Evolutionary conservation across 441 rosid species (phyloP), one percentile per base, ranked within the genome.

Genomic region (Capsella rubella): DNA sequence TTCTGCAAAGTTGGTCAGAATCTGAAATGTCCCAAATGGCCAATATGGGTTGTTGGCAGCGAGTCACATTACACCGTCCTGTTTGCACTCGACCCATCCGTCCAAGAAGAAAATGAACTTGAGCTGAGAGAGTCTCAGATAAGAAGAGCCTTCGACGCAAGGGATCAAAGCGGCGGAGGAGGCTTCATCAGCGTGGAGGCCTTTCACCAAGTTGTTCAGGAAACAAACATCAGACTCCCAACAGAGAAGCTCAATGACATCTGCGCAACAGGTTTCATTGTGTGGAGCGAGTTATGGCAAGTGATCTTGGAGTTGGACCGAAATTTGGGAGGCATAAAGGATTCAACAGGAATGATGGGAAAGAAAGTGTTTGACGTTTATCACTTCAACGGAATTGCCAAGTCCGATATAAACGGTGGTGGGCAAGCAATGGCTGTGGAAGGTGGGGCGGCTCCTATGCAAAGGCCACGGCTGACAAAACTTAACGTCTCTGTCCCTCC

Each of bases 231-330:
- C 69, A 84, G 79, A 74, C 85, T 95, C 68, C 90, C 95, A 9
- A 74, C 81, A 0, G 92, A 91, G 78, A 95, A 86, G 83, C 74
- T 89, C 0, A 92, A 90, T 53, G 84, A 83, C 63, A 88, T 95
- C 66, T 84, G 92, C 67, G 79, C 87, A 83, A 74, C 93, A 0
- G 98, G 97, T 71, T 91, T 88, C 64, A 89, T 95, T 5, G 97
- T 95, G 21, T 93, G 99, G 99, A 93, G 96, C 55, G 99, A 95
- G 76, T 86, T 95, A 81, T 95, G 98, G 98, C 97, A 89, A 84
- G 89, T 83, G 60, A 84, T 95, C 49, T 79, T 95, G 81, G 97
- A 89, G 55, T 54, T 95, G 39, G 97, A 95, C 84, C 83, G 80
- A 71, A 85, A 81, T 67, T 57, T 82, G 63, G 99, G 99, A 64